A percentile compares a stretch with the other conserved stretches of the same genome.
These are phyloP conservation scores for Volutella citrinella DNA, from an alignment of 2,329 filamentous ascomycete genomes.

Conservation along the genomic window DNA sequence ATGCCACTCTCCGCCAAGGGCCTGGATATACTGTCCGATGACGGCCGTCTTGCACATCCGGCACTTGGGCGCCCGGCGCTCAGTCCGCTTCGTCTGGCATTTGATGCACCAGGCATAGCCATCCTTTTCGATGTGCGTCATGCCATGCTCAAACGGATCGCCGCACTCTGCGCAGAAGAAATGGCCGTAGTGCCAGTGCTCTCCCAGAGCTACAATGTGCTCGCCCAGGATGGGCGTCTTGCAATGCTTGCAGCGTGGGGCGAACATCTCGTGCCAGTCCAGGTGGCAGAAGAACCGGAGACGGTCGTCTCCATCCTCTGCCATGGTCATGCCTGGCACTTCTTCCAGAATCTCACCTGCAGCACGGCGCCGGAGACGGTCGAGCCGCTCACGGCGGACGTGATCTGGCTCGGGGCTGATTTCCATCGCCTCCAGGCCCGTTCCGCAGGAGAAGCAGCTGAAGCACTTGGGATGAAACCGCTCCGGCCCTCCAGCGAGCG, in stretches of 20 bases:
- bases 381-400: constrained; percentile 67
- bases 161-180: constrained; percentile 99
- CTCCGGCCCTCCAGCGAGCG: constrained; percentile 66
- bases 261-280: constrained; percentile 96
- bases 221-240: constrained; percentile 95
- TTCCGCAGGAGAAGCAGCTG: constrained; percentile 81
- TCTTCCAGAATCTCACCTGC: constrained; percentile 59
- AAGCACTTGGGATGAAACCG: constrained; percentile 96
- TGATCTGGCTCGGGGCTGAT: constrained; percentile 89
- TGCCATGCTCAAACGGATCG: constrained; percentile 78
- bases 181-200: constrained; percentile 96
- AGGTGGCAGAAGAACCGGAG: constrained; percentile 94
- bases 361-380: constrained; percentile 64
- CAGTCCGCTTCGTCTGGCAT: constrained; percentile 89
- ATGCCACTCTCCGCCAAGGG: constrained; percentile 91
- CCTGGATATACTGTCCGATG: constrained; percentile 84
- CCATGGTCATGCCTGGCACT: constrained; percentile 59
- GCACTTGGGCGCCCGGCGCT: constrained; percentile 85
- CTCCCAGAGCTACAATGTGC: constrained; percentile 87
- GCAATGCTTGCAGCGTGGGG: constrained; percentile 91
- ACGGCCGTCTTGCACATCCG: constrained; percentile 80
- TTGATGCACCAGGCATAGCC: constrained; percentile 95
- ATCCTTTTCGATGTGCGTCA: constrained; percentile 84
- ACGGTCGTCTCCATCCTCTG: constrained; percentile 69
- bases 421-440: constrained; percentile 87